Base-by-base conservation (phyloP, 805 yeast genomes). In the Ogataea trehalophila region DNA sequence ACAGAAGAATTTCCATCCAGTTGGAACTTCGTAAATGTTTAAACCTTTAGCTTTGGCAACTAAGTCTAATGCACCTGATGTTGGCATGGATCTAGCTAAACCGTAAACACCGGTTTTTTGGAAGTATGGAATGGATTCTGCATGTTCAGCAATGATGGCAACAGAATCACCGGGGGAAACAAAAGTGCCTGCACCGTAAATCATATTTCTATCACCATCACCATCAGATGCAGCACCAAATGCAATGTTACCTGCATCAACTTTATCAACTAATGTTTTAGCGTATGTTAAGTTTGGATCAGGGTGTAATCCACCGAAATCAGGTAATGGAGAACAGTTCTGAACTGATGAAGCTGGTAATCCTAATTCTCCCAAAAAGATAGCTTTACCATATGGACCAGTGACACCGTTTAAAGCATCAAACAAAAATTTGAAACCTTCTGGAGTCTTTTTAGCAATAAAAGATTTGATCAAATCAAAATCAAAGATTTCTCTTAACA, bases 211-310 rank as follows among this genome's bases (percentile, higher is more conserved):
- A 66, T 92, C 99, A 67, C 99, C 99, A 60, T 92, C 99, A 68
- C 99, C 99, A 65, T 89, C 99, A n/a, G 96, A 86, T 8, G 98
- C 98, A 36, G 98, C 98, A 54, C 99, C 99, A 65, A 92, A 92
- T 7, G 92, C 87, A 55, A 91, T 87, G 49, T 80, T 71, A 49
- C 86, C 86, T 18, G 68, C 63, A 62, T 94, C 97, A n/a, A 92
- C 99, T 54, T 77, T 77, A 33, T 80, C 85, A 18, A 92, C 99
- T 53, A 92, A 75, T 17, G 96, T 81, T 50, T 77, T 80, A 11
- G 98, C 99, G 63, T 94, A 92, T 14, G 97, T 91, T 67, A 92
- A 77, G 71, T 92, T 92, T 55, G 99, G 99, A 70, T 92, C 99
- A 18, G 99, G 99, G 67, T 92, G 99, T 57, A 90, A 74, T 1